phyloP scores from a whole-genome alignment of 164 flowering plant species.

The Aristolochia californica region DNA sequence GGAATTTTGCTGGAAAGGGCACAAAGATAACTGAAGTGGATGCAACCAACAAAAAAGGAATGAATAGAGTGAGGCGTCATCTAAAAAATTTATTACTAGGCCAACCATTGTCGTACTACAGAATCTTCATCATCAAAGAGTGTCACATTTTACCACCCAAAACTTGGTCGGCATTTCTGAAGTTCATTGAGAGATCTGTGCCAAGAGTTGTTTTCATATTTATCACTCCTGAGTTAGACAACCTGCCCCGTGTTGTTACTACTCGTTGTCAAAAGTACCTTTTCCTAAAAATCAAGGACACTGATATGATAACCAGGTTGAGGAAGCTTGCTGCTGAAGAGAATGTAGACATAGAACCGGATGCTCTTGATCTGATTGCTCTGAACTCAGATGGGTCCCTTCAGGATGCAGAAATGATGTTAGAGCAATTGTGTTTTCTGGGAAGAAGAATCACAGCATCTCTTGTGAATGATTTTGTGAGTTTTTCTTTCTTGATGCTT shows the following conservation, averaged over 20 bases:
- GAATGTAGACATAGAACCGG: conserved; percentile 67
- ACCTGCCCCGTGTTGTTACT: conserved; percentile 67
- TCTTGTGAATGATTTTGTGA: conserved; percentile 95
- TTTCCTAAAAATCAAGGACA: conserved; percentile 76
- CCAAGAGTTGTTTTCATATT: conserved; percentile 64
- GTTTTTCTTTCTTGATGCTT: conserved; percentile 16
- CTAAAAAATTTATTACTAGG: conserved; percentile 31
- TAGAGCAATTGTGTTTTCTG: conserved; percentile 87
- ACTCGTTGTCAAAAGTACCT: conserved; percentile 84
- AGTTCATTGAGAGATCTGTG: conserved; percentile 71
- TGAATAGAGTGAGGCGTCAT: conserved; percentile 37
- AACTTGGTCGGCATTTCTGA: conserved; percentile 71
- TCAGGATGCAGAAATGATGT: conserved; percentile 93
- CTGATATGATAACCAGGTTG: conserved; percentile 60
- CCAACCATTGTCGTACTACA: conserved; percentile 35
- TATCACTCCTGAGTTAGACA: conserved; percentile 74
- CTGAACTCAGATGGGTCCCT: conserved; percentile 93
- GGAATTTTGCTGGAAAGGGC: conserved; percentile 50
- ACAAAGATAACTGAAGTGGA: conserved; percentile 55
- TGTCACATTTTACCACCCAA: conserved; percentile 84
- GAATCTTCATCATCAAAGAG: conserved; percentile 72
- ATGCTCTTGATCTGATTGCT: conserved; percentile 87
- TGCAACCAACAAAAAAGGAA: conserved; percentile 58
- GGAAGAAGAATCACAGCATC: conserved; percentile 79
- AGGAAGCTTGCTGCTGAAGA: conserved; percentile 54